Percentiles rank a stretch among this genome's conserved stretches.
Conservation (phyloP, 768 basidiomycete species). For the Hemileccinum rubropunctum region DNA sequence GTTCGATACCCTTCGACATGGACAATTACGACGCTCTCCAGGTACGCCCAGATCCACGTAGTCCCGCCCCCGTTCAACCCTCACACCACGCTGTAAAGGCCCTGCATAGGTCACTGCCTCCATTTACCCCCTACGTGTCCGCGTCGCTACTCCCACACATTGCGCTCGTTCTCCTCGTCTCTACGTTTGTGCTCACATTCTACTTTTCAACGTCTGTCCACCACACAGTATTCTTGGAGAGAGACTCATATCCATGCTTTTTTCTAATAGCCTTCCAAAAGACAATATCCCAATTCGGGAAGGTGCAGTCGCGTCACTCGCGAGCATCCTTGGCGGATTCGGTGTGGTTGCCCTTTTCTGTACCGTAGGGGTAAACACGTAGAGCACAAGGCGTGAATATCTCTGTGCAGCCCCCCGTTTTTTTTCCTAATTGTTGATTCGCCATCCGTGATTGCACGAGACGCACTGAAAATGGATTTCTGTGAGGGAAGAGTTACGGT, state of each 20-base stretch:
- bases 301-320: slow-evolving; percentile 62
- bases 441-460: slow-evolving; percentile 77
- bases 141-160: slow-evolving; percentile 67
- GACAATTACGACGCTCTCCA: slow-evolving; percentile 52
- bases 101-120: slow-evolving; percentile 61
- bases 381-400: slow-evolving; percentile 15
- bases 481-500: slow-evolving; percentile 5
- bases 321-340: slow-evolving; percentile 80
- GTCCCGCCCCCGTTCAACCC: background rate
- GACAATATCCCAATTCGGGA: slow-evolving; percentile 64
- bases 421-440: slow-evolving; percentile 63
- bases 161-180: slow-evolving; percentile 66
- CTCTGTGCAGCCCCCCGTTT: background rate
- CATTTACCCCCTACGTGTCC: slow-evolving; percentile 72
- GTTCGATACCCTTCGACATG: slow-evolving; percentile 36
- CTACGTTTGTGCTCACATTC: slow-evolving; percentile 84
- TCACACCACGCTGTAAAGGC: slow-evolving; percentile 37
- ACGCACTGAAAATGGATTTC: slow-evolving; percentile 51
- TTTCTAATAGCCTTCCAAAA: slow-evolving; percentile 66
- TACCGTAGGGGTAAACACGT: slow-evolving; percentile 30
- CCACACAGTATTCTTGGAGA: background rate
- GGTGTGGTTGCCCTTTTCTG: slow-evolving; percentile 85
- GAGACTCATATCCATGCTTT: slow-evolving; percentile 1
- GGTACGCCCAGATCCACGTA: slow-evolving; percentile 36
- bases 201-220: slow-evolving; percentile 80